phyloP scores from a whole-genome alignment of 805 yeast species.

The Peterozyma toletana region DNA sequence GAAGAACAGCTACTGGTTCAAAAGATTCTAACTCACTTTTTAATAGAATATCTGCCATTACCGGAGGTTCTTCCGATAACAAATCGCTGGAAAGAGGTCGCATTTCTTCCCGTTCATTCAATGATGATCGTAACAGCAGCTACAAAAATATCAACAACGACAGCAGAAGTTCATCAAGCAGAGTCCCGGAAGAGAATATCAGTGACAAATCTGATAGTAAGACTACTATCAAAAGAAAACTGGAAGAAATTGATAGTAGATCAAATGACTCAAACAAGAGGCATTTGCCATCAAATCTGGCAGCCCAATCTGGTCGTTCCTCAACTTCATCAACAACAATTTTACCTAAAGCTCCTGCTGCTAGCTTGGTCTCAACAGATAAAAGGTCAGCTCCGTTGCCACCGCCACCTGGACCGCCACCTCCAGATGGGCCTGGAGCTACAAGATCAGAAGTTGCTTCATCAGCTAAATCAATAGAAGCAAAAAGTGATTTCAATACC shows the following conservation, averaged over 20 bases:
- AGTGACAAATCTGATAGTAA: not conserved
- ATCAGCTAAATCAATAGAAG: not conserved
- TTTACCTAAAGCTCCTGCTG: not conserved
- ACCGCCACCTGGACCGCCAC: constrained; percentile 4
- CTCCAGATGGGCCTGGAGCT: constrained; percentile 4
- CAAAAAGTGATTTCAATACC: constrained; percentile 4
- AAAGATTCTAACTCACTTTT: not conserved
- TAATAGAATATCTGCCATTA: not conserved
- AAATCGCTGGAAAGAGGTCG: not conserved
- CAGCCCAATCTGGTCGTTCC: not conserved
- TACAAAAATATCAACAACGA: not conserved
- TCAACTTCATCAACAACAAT: not conserved
- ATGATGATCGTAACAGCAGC: not conserved
- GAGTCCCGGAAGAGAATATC: too few species aligned
- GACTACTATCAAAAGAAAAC: not conserved
- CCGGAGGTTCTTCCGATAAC: not conserved
- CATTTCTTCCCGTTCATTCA: not conserved
- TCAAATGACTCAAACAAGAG: not conserved
- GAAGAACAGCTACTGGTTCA: not conserved
- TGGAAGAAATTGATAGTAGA: not conserved
- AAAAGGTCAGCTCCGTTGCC: constrained; percentile 2
- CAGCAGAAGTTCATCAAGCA: not conserved
- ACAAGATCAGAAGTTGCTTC: not conserved
- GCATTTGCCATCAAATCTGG: not conserved
- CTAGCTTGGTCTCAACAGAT: not conserved